Base-by-base conservation (phyloP, 345 rosid genomes). In the Mangifera indica region DNA sequence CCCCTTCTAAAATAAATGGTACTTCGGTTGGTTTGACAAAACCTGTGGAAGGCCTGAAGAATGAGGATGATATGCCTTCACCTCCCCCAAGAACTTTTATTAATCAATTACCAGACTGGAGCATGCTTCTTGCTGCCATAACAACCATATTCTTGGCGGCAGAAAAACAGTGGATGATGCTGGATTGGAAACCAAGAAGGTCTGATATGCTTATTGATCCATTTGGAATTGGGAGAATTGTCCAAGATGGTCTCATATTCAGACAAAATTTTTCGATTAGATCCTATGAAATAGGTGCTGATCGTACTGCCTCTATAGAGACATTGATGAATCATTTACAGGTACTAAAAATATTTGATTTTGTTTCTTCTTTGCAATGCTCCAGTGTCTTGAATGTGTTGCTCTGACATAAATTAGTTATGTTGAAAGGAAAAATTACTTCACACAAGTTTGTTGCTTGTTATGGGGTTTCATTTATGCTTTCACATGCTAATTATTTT, bases 131-230 rank as follows among this genome's bases (percentile, higher is more conserved):
- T 49, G 99, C 99, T 73, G 99, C 99, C 42, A 93, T 95, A 0
- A 95, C 99, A 5, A 95, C 99, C 0, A 78, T 95, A 69, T 95
- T 95, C 79, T 79, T 95, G 86, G 99, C 99, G 0, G 99, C 99
- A 3, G 99, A 95, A 87, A 95, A 95, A 81, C 99, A 95, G 80
- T 95, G 98, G 97, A 95, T 85, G 96, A 95, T 92, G 98, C 98
- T 95, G 65, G 99, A 95, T 68, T 93, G 97, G 98, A 96, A 96
- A 80, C 97, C 98, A 0, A 88, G 87, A 72, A 87, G 98, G 57
- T 42, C 97, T 17, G 99, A 96, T 66, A 83, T 91, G 97, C 80
- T 89, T 20, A 79, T 86, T 42, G 98, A 95, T 74, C 97, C 97
- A 0, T 91, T 89, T 42, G 96, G 92, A 18, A 64, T 91, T 6